phyloP scores from a whole-genome alignment of 306 rosid species.

The Trifolium repens region DNA sequence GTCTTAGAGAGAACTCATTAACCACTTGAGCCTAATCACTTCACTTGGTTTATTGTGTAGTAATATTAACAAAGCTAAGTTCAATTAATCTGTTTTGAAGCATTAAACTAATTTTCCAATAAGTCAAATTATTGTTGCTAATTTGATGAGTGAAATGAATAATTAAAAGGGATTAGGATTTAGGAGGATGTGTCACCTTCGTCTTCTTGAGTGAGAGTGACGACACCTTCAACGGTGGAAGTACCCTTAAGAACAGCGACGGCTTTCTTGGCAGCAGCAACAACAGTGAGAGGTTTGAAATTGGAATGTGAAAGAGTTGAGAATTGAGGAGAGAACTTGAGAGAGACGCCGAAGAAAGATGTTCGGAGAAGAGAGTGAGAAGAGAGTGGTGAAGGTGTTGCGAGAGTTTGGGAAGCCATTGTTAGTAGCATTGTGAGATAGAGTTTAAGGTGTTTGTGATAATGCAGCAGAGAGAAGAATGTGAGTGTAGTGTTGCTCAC shows the following conservation, averaged over 20 bases:
- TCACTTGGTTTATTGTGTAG: neutral
- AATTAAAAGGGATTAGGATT: neutral
- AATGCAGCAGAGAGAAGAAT: conserved; percentile 23
- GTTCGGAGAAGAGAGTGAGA: conserved; percentile 47
- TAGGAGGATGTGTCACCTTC: too few species aligned
- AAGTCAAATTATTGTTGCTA: neutral
- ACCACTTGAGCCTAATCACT: too few species aligned
- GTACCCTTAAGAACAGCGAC: conserved; percentile 83
- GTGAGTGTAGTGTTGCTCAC: neutral
- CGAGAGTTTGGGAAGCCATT: conserved; percentile 65
- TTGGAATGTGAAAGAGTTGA: conserved; percentile 43
- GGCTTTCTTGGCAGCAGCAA: conserved; percentile 74
- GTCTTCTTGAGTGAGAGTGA: conserved; percentile 64
- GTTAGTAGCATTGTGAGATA: conserved; percentile 54
- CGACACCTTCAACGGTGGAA: conserved; percentile 77
- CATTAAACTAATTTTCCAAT: neutral
- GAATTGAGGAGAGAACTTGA: conserved; percentile 52
- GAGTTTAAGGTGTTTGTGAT: conserved; percentile 43
- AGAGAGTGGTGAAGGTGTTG: conserved; percentile 46
- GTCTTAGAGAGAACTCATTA: too few species aligned
- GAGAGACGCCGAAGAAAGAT: conserved; percentile 62
- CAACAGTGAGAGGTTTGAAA: conserved; percentile 57
- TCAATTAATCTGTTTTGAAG: neutral
- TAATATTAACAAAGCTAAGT: neutral
- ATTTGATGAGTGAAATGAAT: neutral